A percentile compares a stretch with the other conserved stretches of the same genome.
phyloP scores from a whole-genome alignment of 805 yeast genomes.

The Candida hispaniensis region DNA sequence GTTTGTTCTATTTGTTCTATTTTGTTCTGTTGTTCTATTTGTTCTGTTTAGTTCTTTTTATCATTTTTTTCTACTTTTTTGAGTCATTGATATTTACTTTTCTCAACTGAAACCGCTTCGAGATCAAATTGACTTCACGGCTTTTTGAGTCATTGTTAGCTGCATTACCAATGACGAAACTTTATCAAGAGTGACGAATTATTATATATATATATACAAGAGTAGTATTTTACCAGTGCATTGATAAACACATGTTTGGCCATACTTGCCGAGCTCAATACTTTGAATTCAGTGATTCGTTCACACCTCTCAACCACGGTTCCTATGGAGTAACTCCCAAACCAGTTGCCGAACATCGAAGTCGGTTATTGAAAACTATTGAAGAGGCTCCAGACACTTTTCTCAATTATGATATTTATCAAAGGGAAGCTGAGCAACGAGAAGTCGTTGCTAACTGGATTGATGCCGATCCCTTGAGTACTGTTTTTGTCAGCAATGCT shows the following conservation, averaged over 20 bases:
- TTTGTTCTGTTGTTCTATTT: too few relatives aligned
- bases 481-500: slow-evolving; percentile 50
- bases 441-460: slow-evolving; percentile 35
- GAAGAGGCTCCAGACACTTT: slow-evolving; percentile 40
- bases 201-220: too few relatives aligned
- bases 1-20: too few relatives aligned
- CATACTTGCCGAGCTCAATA: slow-evolving; percentile 24
- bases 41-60: too few relatives aligned
- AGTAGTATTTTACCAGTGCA: too few relatives aligned
- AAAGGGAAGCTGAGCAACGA: slow-evolving; percentile 30
- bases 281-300: slow-evolving; percentile 36
- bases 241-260: slow-evolving; percentile 7
- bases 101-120: too few relatives aligned
- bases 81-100: too few relatives aligned
- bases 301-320: slow-evolving; percentile 50
- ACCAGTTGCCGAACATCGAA: slow-evolving; percentile 35
- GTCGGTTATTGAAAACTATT: slow-evolving; percentile 26
- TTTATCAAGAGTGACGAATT: too few relatives aligned
- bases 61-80: too few relatives aligned
- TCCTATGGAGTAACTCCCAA: slow-evolving; percentile 50
- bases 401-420: slow-evolving; percentile 26
- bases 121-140: too few relatives aligned
- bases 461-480: slow-evolving; percentile 36
- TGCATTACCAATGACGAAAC: too few relatives aligned
- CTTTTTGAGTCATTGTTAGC: too few relatives aligned